Conservation (phyloP, 2,329 filamentous ascomycete genomes). For the Aspergillus pseudoglaucus region DNA sequence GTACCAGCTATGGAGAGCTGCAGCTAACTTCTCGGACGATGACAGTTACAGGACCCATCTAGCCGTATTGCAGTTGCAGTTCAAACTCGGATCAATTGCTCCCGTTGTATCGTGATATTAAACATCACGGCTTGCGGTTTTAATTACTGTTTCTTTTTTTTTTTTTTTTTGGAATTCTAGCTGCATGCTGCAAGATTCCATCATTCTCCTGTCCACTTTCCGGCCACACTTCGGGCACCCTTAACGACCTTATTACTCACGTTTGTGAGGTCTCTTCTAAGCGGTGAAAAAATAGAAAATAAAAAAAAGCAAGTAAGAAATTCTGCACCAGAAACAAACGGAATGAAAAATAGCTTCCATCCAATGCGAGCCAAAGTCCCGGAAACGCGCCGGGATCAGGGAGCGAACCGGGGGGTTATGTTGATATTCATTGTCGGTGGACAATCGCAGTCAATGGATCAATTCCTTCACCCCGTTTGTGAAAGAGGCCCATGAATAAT, state of each 20-base stretch:
- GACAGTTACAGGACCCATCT: slow-evolving; percentile 13
- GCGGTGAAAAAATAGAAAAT: slow-evolving; percentile 18
- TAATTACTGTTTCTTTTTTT: background rate
- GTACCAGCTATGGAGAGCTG: slow-evolving; percentile 10
- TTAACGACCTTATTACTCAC: slow-evolving; percentile 18
- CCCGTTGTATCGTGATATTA: background rate
- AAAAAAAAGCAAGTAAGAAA: background rate
- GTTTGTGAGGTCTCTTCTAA: slow-evolving; percentile 6
- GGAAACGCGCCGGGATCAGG: slow-evolving; percentile 18
- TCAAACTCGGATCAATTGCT: background rate
- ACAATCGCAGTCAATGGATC: slow-evolving; percentile 10
- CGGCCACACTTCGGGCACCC: slow-evolving; percentile 1
- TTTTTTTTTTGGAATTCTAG: background rate
- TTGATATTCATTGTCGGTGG: background rate
- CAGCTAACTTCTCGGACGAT: slow-evolving; percentile 10
- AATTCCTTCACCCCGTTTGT: slow-evolving; percentile 7
- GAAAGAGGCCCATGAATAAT: slow-evolving; percentile 9
- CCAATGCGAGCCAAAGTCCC: slow-evolving; percentile 13
- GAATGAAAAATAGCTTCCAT: slow-evolving; percentile 5
- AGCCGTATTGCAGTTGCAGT: too few species aligned
- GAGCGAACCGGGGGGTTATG: background rate
- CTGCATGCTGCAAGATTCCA: slow-evolving; percentile 16
- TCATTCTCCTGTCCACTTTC: slow-evolving; percentile 6
- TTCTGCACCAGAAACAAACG: slow-evolving; percentile 10
- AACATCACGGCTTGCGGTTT: background rate